Evolutionary conservation across 1,139 yeast genomes (phyloP).

Genomic region (Hyphopichia pseudoburtonii): DNA sequence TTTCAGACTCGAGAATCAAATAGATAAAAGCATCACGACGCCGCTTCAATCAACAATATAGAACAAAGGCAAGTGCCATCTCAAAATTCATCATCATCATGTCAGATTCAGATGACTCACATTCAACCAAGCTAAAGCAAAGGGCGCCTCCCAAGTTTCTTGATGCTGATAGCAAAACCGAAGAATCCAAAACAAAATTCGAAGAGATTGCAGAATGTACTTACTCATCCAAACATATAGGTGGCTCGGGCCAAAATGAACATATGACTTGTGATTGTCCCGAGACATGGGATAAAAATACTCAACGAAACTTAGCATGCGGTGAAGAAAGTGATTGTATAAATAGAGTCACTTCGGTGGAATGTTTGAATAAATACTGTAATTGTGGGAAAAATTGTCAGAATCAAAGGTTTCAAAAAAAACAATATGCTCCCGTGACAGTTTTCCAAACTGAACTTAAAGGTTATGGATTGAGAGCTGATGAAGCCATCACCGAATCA

Average conservation of each 20-base stretch:
- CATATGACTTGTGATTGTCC: conserved; percentile 89
- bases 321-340: conserved; percentile 87
- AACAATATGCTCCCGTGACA: conserved; percentile 68
- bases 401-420: conserved; percentile 83
- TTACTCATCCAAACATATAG: conserved; percentile 60
- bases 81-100: conserved; percentile 2
- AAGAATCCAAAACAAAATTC: conserved; percentile 68
- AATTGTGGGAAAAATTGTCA: conserved; percentile 78
- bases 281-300: conserved; percentile 42
- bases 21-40: no score
- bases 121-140: conserved; percentile 8
- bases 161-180: conserved; percentile 59
- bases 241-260: conserved; percentile 67
- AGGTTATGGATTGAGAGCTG: conserved; percentile 88
- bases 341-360: conserved; percentile 87
- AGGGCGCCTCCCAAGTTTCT: conserved; percentile 35
- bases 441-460: conserved; percentile 79
- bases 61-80: no score
- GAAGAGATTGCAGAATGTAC: conserved; percentile 55
- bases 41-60: no score
- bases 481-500: conserved; percentile 54
- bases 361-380: conserved; percentile 75
- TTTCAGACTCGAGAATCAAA: no score
- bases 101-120: conserved; percentile 11
- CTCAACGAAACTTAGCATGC: conserved; percentile 64